Evolutionary conservation across 148 eudicot species (phyloP), one percentile per base, ranked within the genome.

Genomic region (Agrostemma githago): DNA sequence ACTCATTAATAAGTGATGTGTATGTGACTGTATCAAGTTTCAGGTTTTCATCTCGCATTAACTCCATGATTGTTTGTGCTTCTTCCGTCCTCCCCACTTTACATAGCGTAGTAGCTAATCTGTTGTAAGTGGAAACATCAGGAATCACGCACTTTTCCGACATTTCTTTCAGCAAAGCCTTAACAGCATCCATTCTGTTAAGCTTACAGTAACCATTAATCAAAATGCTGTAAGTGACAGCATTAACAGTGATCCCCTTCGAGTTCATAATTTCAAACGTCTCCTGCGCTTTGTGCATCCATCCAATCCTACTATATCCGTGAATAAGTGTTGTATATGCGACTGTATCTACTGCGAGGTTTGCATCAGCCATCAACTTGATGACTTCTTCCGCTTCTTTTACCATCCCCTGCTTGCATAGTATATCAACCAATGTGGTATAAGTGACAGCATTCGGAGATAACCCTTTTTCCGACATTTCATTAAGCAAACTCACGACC

Each of bases 201-300:
- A 58, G 69, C 73, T 77, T 74, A 63, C 72, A 77, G 51, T 72
- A 77, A 53, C 84, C 87, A 71, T 79, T 79, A 10, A 85, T 77
- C 73, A 85, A 72, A 26, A 66, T 44, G 11, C 26, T 77, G 62
- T 78, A 82, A 62, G 83, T 72, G 53, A 85, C 43, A 82, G 56
- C 73, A 79, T 79, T 62, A 43, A 38, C 66, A 21, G 48, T 41
- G 54, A 66, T 59, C 10, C 88, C 82, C 21, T 60, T 72, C 57
- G 41, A 44, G 63, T 8, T 66, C 83, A 82, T 75, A 15, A 44
- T 43, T 64, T 68, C 71, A 72, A 85, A 75, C 62, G 78, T 70
- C 3, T 78, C 57, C 42, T 26, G 38, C 8, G 88, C 83, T n/a
- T 74, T 76, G 44, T 80, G 78, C 64, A 82, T 61, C 76, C 62